Evolutionary conservation across 805 yeast genomes (phyloP).

Genomic region (Cyberlindnera mississippiensis): DNA sequence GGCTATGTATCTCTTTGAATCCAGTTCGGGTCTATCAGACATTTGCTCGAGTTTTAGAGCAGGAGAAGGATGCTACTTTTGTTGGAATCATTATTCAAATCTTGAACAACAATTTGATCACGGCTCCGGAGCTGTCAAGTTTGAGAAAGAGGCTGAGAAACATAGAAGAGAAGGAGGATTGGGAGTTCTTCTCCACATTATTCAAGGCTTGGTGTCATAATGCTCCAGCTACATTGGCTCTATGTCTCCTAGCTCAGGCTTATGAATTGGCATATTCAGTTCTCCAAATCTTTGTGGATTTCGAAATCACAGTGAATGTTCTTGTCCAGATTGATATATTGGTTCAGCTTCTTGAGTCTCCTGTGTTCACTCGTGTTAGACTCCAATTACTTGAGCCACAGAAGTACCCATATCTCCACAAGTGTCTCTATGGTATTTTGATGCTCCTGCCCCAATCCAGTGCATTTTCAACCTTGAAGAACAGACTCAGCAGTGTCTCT

Average conservation of each 20-base stretch:
- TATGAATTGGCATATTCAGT: conserved; percentile 86
- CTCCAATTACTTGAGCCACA: conserved; percentile 88
- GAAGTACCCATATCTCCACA: conserved; percentile 72
- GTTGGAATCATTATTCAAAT: conserved; percentile 81
- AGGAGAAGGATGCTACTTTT: conserved; percentile 61
- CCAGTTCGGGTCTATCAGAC: conserved; percentile 82
- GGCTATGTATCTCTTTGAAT: conserved; percentile 74
- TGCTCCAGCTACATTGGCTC: conserved; percentile 80
- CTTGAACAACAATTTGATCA: conserved; percentile 76
- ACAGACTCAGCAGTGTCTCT: conserved; percentile 54
- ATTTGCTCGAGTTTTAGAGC: conserved; percentile 67
- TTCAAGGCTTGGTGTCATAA: conserved; percentile 92
- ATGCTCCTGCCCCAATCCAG: conserved; percentile 94
- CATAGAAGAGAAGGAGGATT: conserved; percentile 60
- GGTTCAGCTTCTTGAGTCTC: conserved; percentile 88
- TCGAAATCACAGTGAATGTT: conserved; percentile 74
- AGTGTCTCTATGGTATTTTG: conserved; percentile 84
- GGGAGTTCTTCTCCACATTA: conserved; percentile 64
- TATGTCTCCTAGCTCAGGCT: conserved; percentile 82
- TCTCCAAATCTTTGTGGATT: conserved; percentile 72
- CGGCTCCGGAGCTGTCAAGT: conserved; percentile 73
- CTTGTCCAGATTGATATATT: conserved; percentile 84
- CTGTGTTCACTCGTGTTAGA: conserved; percentile 83
- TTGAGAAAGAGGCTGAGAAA: conserved; percentile 66
- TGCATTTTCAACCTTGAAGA: conserved; percentile 79